A percentile compares a stretch with the other conserved stretches of the same genome.
phyloP scores from a whole-genome alignment of 179 eudicot genomes.

The Nepenthes alata region DNA sequence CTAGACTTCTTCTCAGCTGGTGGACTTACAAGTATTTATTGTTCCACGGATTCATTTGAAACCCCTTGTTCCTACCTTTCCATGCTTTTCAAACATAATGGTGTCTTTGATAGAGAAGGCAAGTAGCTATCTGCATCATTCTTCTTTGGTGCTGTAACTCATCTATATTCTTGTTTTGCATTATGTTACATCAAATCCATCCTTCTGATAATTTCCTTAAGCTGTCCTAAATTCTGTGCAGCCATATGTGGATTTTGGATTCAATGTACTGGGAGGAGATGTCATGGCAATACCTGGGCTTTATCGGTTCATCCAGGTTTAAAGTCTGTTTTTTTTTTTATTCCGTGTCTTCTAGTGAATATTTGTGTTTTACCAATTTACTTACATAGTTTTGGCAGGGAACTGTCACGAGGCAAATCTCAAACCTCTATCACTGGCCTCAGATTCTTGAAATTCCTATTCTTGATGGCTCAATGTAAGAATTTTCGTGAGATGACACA shows the following conservation, averaged over 20 bases:
- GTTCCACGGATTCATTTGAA: constrained; percentile 63
- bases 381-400: constrained; percentile 29
- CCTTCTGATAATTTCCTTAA: not conserved
- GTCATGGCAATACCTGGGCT: constrained; percentile 88
- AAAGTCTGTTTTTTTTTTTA: not conserved
- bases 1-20: constrained; percentile 41
- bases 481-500: not conserved
- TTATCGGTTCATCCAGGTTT: constrained; percentile 79
- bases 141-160: not conserved
- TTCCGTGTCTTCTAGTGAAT: constrained; percentile 5
- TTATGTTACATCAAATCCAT: not conserved
- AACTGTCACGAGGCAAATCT: constrained; percentile 58
- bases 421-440: constrained; percentile 88
- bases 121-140: not conserved
- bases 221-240: constrained; percentile 16
- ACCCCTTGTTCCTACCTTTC: constrained; percentile 77
- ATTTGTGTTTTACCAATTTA: too few species aligned
- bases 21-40: constrained; percentile 66
- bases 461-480: constrained; percentile 65
- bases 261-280: constrained; percentile 75
- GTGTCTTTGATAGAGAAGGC: constrained; percentile 79
- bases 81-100: constrained; percentile 60
- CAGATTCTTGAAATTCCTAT: constrained; percentile 67
- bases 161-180: not conserved
- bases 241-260: constrained; percentile 86